Base-by-base conservation (phyloP, 768 basidiomycete genomes). In the Psilocybe sp. region DNA sequence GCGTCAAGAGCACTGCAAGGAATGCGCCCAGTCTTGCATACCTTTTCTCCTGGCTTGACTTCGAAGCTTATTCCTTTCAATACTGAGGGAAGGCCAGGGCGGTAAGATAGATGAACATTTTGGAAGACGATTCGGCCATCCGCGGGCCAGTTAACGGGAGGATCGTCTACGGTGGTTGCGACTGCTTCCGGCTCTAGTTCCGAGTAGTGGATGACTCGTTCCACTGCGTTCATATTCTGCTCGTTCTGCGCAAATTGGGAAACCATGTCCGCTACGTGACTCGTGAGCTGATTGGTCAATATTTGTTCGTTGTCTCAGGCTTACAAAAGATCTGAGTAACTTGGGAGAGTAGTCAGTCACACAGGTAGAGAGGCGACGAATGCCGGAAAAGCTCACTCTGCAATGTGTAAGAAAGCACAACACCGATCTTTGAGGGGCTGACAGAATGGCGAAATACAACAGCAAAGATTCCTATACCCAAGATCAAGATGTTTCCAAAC, bases 401-500 rank as follows among this genome's bases (percentile, higher is more conserved):
- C 18, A 74, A 58, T 1, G 74, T 71, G 54, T 81, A 81, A 0
- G 76, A 73, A 16, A 83, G 62, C 0, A 81, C 78, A 0, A 81
- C 78, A 31, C 82, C 82, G 46, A 80, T 76, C 55, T 77, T 79
- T 5, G 78, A 58, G 3, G 86, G 82, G 53, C 79, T 70, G 12
- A 83, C 77, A 0, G 74, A 64, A 39, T 74, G 67, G 13, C 84
- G 67, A 65, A 83, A 82, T 4, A 80, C 80, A n/a, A 81, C 80
- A 8, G 84, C 85, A 61, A 89, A 88, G 12, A 90, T 67, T 2
- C 73, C 81, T 44, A 92, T 87, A 1, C 85, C 84, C n/a, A 89
- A 70, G 28, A 89, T 74, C 9, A 90, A 64, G 14, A 82, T 55
- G 57, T 86, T 85, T 1, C 80, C 84, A n/a, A 86, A 78, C 16